These are phyloP conservation scores for Nicotiana otophora DNA, from an alignment of 257 asterid genomes.

Conservation along the genomic window DNA sequence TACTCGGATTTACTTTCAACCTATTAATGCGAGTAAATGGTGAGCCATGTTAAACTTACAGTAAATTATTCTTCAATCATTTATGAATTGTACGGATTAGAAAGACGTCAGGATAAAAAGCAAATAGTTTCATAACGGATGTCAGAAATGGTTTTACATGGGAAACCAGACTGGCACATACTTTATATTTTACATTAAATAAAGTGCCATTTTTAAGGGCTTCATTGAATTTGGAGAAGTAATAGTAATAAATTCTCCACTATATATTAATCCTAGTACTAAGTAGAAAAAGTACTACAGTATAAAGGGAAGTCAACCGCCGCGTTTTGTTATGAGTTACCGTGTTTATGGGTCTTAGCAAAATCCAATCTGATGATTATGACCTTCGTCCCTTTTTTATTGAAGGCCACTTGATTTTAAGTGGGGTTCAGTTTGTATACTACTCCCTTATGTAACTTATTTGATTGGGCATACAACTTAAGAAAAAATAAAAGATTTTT, in stretches of 20 bases:
- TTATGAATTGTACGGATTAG: not conserved
- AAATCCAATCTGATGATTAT: no score
- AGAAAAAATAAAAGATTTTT: no score
- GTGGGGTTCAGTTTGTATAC: no score
- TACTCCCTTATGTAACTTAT: no score
- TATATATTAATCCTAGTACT: not conserved
- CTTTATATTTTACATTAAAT: not conserved
- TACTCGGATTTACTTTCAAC: not conserved
- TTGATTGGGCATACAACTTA: no score
- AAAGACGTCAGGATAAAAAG: not conserved
- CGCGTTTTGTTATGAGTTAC: not conserved
- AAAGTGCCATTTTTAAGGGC: not conserved
- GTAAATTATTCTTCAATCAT: conserved; percentile 6
- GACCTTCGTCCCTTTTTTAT: no score
- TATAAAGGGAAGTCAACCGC: not conserved
- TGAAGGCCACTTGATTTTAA: no score
- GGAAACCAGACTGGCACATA: not conserved
- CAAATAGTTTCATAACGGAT: not conserved
- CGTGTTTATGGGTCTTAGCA: not conserved
- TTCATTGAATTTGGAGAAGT: not conserved
- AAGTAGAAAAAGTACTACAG: not conserved
- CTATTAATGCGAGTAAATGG: not conserved
- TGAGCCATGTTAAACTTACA: not conserved
- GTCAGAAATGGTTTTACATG: not conserved
- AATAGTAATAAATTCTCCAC: not conserved